Evolutionary conservation across 768 basidiomycete species (phyloP).

Genomic region (Termitomyces sp.): DNA sequence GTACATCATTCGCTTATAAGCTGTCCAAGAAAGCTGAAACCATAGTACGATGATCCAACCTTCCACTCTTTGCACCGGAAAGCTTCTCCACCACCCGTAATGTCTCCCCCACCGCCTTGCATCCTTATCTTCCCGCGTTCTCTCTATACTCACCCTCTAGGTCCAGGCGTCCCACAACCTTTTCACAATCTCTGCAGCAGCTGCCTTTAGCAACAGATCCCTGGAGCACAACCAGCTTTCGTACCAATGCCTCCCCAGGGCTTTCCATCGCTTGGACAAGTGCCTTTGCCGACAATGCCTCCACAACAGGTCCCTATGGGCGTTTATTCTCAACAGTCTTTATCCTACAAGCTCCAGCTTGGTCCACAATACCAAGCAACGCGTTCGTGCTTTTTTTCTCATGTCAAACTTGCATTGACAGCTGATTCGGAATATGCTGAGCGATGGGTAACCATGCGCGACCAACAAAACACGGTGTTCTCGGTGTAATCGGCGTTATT

Average conservation of each 20-base stretch:
- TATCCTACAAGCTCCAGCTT: no score
- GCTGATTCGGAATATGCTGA: slow-evolving; percentile 14
- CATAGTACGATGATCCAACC: background rate
- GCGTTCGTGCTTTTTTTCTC: slow-evolving; percentile 6
- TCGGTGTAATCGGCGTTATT: slow-evolving; percentile 20
- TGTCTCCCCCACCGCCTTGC: background rate
- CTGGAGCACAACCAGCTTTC: background rate
- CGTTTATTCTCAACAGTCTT: background rate
- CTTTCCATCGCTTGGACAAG: background rate
- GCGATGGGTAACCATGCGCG: slow-evolving; percentile 18
- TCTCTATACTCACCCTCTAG: background rate
- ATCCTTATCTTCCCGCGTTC: background rate
- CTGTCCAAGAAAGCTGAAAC: background rate
- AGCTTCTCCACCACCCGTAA: background rate
- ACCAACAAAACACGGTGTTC: slow-evolving; percentile 16
- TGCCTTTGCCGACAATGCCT: background rate
- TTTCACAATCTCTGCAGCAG: background rate
- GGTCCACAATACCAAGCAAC: slow-evolving; percentile 10
- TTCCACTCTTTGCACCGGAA: background rate
- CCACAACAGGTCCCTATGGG: background rate
- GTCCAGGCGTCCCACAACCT: background rate
- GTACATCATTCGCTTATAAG: no score
- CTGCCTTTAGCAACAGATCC: background rate
- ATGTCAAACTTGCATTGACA: background rate
- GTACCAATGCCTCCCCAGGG: background rate